Base-by-base conservation (phyloP, 2,329 filamentous ascomycete genomes). In the Elsinoe necatrix region DNA sequence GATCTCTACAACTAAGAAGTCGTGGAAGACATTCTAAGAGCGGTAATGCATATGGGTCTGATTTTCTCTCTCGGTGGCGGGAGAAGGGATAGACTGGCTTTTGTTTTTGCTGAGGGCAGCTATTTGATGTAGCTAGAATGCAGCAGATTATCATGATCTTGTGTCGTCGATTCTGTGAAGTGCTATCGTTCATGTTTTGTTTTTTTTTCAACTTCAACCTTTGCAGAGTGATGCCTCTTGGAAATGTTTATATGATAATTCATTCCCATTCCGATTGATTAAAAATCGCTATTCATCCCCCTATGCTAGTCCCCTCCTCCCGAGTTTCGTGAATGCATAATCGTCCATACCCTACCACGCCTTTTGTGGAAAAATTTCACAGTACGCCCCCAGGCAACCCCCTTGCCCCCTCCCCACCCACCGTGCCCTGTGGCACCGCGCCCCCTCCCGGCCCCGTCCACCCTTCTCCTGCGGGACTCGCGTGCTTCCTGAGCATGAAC, bases 401-500 rank as follows among this genome's bases (percentile, higher is more conserved):
- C 47, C 56, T 52, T n/a, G 25, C 45, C 18, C 47, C 56, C 16
- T 50, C 56, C 21, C 56, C 56, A 23, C 54, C 42, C 8, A 48
- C 31, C 18, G 21, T 37, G 27, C 29, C 42, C 16, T 47, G 41
- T 27, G 52, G 12, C 16, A 43, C 42, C 42, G 9, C 54, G 43
- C 47, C 45, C 16, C 56, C 35, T 27, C 43, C 56, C 9, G 42
- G 18, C 7, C 42, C 56, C 31, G 14, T 39, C 43, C 57, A 73
- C 16, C 74, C 74, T 61, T 78, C 76, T 31, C 71, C 66, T 3
- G 76, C 72, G 55, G 80, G 78, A n/a, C 63, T 64, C 12, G 81
- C 79, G 63, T 84, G 78, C 63, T 80, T 80, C 55, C 93, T 78
- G 57, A 98, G 76, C 93, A 98, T 98, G 68, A 98, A 98, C 93